phyloP scores from a whole-genome alignment of 495 filamentous ascomycete species.

The Corynascus novoguineensis region DNA sequence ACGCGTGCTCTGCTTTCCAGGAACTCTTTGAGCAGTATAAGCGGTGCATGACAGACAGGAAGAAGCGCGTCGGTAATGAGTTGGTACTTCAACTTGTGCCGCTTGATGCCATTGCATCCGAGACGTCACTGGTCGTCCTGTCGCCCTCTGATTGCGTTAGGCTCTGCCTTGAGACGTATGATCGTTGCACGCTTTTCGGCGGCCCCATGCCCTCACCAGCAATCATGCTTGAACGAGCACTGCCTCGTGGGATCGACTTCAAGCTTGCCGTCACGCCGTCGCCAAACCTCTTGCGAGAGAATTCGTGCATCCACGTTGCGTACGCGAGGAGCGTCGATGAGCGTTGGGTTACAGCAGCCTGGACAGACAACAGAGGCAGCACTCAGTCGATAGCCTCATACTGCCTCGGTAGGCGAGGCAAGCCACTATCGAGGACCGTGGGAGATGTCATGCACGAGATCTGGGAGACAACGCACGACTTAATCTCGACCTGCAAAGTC shows the following conservation, averaged over 20 bases:
- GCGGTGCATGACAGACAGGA: slow-evolving; percentile 47
- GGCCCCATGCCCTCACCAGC: slow-evolving; percentile 58
- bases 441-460: slow-evolving; percentile 69
- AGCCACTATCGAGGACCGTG: slow-evolving; percentile 49
- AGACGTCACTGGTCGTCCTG: slow-evolving; percentile 59
- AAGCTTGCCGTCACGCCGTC: slow-evolving; percentile 62
- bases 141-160: slow-evolving; percentile 59
- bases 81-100: slow-evolving; percentile 81
- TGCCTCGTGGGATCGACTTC: slow-evolving; percentile 74
- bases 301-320: slow-evolving; percentile 77
- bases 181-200: slow-evolving; percentile 63
- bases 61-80: slow-evolving; percentile 52
- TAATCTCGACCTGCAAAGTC: slow-evolving; percentile 63
- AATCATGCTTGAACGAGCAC: slow-evolving; percentile 64
- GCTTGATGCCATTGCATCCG: slow-evolving; percentile 60
- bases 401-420: slow-evolving; percentile 62
- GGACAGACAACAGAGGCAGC: slow-evolving; percentile 78
- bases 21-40: slow-evolving; percentile 66
- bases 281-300: slow-evolving; percentile 72
- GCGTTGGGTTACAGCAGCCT: slow-evolving; percentile 85
- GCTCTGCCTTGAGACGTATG: slow-evolving; percentile 80
- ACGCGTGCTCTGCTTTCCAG: slow-evolving; percentile 75
- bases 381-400: slow-evolving; percentile 76
- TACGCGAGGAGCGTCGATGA: slow-evolving; percentile 77
- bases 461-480: slow-evolving; percentile 75